These are phyloP conservation scores for Xylaria intraflava DNA, from an alignment of 495 filamentous ascomycete genomes.

Conservation along the genomic window DNA sequence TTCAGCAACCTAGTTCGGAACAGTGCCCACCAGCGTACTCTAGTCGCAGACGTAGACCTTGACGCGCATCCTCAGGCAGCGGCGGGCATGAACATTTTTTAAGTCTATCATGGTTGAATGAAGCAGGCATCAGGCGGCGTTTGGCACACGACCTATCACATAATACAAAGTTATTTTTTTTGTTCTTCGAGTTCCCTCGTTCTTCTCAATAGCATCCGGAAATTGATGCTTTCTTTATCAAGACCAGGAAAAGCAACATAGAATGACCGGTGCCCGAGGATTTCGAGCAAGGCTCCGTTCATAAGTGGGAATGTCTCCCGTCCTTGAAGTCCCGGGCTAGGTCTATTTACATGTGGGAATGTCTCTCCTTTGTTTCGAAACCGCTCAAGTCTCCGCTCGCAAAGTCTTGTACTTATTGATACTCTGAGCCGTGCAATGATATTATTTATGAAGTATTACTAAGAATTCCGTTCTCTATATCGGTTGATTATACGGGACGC, in stretches of 20 bases:
- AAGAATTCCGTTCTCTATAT: not conserved
- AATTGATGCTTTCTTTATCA: not conserved
- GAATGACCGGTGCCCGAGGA: not conserved
- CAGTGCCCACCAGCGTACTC: slow-evolving; percentile 59
- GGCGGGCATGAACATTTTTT: not conserved
- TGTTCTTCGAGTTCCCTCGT: not conserved
- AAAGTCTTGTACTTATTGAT: not conserved
- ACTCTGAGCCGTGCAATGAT: not conserved
- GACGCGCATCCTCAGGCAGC: slow-evolving; percentile 48
- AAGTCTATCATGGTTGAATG: not conserved
- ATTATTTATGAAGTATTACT: not conserved
- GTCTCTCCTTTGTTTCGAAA: not conserved
- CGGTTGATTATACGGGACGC: not conserved
- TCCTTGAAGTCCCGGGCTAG: too few relatives aligned
- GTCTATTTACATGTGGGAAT: not conserved
- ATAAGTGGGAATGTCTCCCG: not conserved
- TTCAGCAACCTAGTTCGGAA: slow-evolving; percentile 80
- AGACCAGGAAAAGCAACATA: not conserved
- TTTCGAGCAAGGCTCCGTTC: not conserved
- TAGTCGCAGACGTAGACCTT: slow-evolving; percentile 76
- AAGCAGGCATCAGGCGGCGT: not conserved
- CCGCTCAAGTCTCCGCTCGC: not conserved
- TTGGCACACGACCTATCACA: not conserved
- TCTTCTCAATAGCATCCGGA: not conserved
- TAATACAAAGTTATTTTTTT: not conserved